Conservation (phyloP, 208 protist genomes). For the Porcisia hertigi region DNA sequence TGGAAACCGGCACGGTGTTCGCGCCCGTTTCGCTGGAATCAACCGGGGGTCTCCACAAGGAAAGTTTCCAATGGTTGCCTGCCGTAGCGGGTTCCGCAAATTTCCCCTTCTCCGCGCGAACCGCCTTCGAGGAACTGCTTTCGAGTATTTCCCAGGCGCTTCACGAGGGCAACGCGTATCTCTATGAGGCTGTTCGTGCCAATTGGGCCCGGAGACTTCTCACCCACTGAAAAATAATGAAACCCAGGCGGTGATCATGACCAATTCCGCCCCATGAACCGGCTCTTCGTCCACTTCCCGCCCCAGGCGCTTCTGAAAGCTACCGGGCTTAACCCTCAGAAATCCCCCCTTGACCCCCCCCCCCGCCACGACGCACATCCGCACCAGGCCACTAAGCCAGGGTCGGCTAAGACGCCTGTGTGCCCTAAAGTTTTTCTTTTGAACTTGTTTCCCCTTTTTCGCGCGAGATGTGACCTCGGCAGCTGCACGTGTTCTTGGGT, state of each 20-base stretch:
- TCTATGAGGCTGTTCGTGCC: not conserved
- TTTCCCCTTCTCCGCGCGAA: conserved; percentile 24
- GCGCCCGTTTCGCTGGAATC: conserved; percentile 28
- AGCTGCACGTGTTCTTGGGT: no score
- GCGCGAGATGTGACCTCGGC: not conserved
- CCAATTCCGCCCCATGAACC: no score
- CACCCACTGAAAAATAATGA: not conserved
- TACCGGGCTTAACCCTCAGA: not conserved
- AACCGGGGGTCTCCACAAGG: conserved; percentile 26
- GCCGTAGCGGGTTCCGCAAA: conserved; percentile 1
- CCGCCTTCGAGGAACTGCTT: conserved; percentile 17
- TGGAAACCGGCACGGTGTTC: conserved; percentile 14
- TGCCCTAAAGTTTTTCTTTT: not conserved
- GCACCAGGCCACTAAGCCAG: not conserved
- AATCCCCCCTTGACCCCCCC: not conserved
- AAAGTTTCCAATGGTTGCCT: conserved; percentile 25
- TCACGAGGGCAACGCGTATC: not conserved
- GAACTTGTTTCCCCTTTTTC: not conserved
- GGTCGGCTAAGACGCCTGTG: not conserved
- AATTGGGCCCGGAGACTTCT: not conserved
- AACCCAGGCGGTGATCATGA: not conserved
- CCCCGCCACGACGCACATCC: not conserved
- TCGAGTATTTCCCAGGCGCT: not conserved
- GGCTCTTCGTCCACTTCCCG: no score
- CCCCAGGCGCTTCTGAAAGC: not conserved